Evolutionary conservation across 495 filamentous ascomycete species (phyloP).

Genomic region (Paragyromitra xinjiangensis): DNA sequence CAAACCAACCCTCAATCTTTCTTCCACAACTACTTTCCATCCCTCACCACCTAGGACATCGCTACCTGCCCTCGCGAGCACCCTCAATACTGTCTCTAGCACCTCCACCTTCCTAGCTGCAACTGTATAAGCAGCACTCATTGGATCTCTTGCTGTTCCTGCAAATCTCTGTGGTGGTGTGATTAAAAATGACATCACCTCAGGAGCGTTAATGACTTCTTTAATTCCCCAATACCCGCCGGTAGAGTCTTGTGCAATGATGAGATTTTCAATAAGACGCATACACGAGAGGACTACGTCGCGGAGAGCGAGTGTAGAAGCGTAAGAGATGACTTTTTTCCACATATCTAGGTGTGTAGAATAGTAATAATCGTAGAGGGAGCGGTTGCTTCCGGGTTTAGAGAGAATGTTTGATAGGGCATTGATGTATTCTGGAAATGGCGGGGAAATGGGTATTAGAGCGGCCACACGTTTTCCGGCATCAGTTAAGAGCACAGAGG

Average conservation of each 20-base stretch:
- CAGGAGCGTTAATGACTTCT: slow-evolving; percentile 46
- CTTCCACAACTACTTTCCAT: slow-evolving; percentile 46
- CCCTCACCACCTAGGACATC: slow-evolving; percentile 42
- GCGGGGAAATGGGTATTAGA: slow-evolving; percentile 47
- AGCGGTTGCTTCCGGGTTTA: slow-evolving; percentile 21
- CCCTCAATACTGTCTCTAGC: slow-evolving; percentile 33
- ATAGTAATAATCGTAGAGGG: slow-evolving; percentile 42
- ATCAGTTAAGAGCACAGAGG: slow-evolving; percentile 28
- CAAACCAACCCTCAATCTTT: slow-evolving; percentile 45
- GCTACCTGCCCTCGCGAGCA: slow-evolving; percentile 4
- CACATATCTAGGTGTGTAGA: slow-evolving; percentile 39
- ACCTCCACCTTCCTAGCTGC: slow-evolving; percentile 47
- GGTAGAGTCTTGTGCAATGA: slow-evolving; percentile 24
- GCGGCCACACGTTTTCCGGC: slow-evolving; percentile 22
- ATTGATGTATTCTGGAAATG: slow-evolving; percentile 43
- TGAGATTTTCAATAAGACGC: slow-evolving; percentile 46
- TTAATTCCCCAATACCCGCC: slow-evolving; percentile 43
- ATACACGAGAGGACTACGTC: slow-evolving; percentile 51
- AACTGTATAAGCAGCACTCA: slow-evolving; percentile 47
- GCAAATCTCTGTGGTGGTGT: slow-evolving; percentile 38
- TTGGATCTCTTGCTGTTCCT: slow-evolving; percentile 49
- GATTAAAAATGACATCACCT: slow-evolving; percentile 49
- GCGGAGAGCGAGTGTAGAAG: slow-evolving; percentile 44
- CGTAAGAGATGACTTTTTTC: slow-evolving; percentile 28
- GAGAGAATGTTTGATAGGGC: slow-evolving; percentile 38